Conservation (phyloP, 2,329 filamentous ascomycete genomes). For the Sclerotinia trifoliorum region DNA sequence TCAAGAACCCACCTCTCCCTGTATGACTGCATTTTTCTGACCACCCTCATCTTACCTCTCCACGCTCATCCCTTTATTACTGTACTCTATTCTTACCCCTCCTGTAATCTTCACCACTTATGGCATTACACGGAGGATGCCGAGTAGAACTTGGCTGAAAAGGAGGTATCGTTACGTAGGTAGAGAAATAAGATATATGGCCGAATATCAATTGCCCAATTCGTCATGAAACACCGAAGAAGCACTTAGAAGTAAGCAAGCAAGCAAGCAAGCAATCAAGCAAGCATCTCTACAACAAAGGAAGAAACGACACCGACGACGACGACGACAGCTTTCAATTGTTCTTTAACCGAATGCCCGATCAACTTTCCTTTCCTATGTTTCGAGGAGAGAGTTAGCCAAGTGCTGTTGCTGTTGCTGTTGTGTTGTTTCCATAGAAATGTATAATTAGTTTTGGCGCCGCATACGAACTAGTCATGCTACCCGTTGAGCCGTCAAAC, state of each 20-base stretch:
- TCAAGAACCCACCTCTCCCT: not conserved
- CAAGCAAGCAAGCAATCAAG: not conserved
- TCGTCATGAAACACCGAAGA: constrained; percentile 11
- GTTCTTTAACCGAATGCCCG: not conserved
- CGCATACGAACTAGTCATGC: not conserved
- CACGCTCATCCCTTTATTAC: not conserved
- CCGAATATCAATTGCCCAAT: constrained; percentile 10
- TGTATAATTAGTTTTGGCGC: not conserved
- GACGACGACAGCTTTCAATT: not conserved
- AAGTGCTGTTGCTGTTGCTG: not conserved
- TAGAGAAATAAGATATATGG: not conserved
- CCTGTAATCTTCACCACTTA: not conserved
- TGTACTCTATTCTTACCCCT: constrained; percentile 4
- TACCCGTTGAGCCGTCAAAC: constrained; percentile 2
- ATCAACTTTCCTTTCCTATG: not conserved
- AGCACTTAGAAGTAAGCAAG: not conserved
- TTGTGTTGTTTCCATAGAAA: not conserved
- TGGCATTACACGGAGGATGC: constrained; percentile 8
- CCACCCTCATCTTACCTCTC: constrained; percentile 16
- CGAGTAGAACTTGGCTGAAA: constrained; percentile 9
- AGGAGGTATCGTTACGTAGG: not conserved
- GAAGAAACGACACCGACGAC: not conserved
- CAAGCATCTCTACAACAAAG: not conserved
- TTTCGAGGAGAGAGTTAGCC: not conserved
- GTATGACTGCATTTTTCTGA: constrained; percentile 19